Percentiles rank a stretch among this genome's conserved stretches.
Conservation (phyloP, 768 basidiomycete genomes). For the Russula sp. region DNA sequence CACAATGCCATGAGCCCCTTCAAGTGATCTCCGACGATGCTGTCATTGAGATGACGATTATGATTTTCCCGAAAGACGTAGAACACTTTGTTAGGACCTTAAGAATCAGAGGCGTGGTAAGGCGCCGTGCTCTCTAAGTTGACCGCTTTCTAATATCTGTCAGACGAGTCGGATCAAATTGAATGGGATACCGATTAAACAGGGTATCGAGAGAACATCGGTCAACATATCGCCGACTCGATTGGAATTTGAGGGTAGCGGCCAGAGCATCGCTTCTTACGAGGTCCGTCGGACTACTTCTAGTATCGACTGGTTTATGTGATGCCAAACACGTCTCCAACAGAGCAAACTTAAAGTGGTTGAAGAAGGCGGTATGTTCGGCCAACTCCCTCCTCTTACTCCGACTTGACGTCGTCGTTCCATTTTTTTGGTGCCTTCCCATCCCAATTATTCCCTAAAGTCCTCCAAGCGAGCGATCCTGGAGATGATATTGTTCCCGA, state of each 20-base stretch:
- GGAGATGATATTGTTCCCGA: constrained; percentile 19
- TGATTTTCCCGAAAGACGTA: not conserved
- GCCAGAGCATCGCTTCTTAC: constrained; percentile 11
- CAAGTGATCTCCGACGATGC: not conserved
- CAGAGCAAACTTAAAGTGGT: constrained; percentile 19
- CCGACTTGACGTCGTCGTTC: constrained; percentile 16
- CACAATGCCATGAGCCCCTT: constrained; percentile 9
- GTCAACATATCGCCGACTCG: constrained; percentile 13
- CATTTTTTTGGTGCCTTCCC: not conserved
- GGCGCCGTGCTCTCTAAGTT: not conserved
- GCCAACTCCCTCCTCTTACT: not conserved
- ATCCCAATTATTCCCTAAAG: constrained; percentile 1
- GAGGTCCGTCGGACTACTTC: constrained; percentile 15
- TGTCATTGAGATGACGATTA: constrained; percentile 1
- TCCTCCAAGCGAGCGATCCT: constrained; percentile 19
- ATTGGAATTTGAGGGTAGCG: constrained; percentile 16
- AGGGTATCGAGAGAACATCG: constrained; percentile 11
- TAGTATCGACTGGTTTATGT: constrained; percentile 6
- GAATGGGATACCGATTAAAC: constrained; percentile 6
- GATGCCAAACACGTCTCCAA: not conserved
- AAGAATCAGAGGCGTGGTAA: constrained; percentile 11
- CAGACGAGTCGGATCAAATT: constrained; percentile 8
- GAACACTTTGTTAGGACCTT: constrained; percentile 6
- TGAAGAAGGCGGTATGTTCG: constrained; percentile 15
- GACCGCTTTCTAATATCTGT: not conserved